These are phyloP conservation scores for Epichloe coenophiala DNA, from an alignment of 2,329 filamentous ascomycete species.

Conservation along the genomic window DNA sequence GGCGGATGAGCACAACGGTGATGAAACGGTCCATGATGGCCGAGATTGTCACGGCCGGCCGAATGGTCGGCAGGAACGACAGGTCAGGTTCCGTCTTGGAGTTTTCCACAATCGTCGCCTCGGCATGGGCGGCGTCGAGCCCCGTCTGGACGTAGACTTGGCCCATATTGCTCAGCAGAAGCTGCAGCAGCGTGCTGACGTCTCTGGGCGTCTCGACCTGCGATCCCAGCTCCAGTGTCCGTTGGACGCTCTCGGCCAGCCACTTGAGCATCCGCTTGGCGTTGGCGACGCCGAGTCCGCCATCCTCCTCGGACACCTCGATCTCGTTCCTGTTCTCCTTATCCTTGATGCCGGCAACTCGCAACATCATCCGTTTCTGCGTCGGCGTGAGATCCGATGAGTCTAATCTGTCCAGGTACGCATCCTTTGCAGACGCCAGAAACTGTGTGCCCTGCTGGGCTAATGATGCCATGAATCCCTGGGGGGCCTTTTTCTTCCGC, in stretches of 20 bases:
- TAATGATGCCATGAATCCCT: slow-evolving; percentile 83
- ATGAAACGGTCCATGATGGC: slow-evolving; percentile 91
- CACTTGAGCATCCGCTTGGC: slow-evolving; percentile 98
- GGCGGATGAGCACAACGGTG: slow-evolving; percentile 74
- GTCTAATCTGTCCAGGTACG: slow-evolving; percentile 79
- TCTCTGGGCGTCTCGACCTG: slow-evolving; percentile 87
- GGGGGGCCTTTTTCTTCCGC: slow-evolving; percentile 72
- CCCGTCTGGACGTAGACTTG: slow-evolving; percentile 62
- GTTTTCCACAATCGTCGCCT: slow-evolving; percentile 63
- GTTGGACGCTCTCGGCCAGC: slow-evolving; percentile 87
- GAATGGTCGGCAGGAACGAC: slow-evolving; percentile 64
- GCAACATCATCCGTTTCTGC: slow-evolving; percentile 80
- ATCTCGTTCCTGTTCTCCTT: slow-evolving; percentile 71
- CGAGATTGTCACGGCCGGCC: slow-evolving; percentile 74
- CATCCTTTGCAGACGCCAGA: slow-evolving; percentile 75
- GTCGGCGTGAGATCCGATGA: slow-evolving; percentile 78
- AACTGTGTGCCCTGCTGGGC: slow-evolving; percentile 84
- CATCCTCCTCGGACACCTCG: slow-evolving; percentile 83
- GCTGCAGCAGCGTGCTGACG: slow-evolving; percentile 68
- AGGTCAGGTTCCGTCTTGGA: slow-evolving; percentile 79
- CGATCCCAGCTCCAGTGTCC: slow-evolving; percentile 80
- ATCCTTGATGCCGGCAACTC: slow-evolving; percentile 73
- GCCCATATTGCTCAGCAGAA: slow-evolving; percentile 78
- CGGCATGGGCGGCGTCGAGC: slow-evolving; percentile 57
- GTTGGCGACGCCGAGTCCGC: slow-evolving; percentile 65